A percentile compares a stretch with the other conserved stretches of the same genome.
phyloP scores from a whole-genome alignment of 2,329 filamentous ascomycete genomes.

The Cladosporium colombiae region DNA sequence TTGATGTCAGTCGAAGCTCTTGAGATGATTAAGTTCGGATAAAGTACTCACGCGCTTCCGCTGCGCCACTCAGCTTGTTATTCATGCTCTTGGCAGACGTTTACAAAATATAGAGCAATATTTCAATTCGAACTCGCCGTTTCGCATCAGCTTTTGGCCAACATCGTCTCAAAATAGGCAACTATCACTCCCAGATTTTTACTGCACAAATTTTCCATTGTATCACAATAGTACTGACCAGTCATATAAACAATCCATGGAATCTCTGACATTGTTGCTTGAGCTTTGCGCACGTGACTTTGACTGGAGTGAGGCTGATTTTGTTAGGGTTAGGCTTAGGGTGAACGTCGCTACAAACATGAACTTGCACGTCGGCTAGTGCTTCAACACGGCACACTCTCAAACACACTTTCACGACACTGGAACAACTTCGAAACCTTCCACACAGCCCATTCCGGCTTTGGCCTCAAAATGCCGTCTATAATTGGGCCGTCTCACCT shows the following conservation, averaged over 20 bases:
- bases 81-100: neutral
- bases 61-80: constrained; percentile 20
- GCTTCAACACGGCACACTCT: neutral
- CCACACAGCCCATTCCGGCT: neutral
- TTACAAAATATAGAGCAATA: too few species aligned
- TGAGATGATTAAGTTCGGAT: neutral
- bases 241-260: neutral
- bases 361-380: neutral
- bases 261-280: neutral
- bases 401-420: neutral
- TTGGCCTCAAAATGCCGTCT: constrained; percentile 9
- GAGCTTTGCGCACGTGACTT: neutral
- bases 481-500: constrained; percentile 48
- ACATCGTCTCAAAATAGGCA: too few species aligned
- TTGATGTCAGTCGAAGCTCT: neutral
- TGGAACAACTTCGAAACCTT: neutral
- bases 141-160: too few species aligned
- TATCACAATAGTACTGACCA: neutral
- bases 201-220: neutral
- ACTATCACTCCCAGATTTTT: neutral
- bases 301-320: neutral
- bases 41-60: constrained; percentile 16
- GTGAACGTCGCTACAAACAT: neutral
- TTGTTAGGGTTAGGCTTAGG: neutral
- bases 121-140: too few species aligned